Base-by-base conservation (phyloP, 108 stramenopile genomes). In the Nitzschia sp. region DNA sequence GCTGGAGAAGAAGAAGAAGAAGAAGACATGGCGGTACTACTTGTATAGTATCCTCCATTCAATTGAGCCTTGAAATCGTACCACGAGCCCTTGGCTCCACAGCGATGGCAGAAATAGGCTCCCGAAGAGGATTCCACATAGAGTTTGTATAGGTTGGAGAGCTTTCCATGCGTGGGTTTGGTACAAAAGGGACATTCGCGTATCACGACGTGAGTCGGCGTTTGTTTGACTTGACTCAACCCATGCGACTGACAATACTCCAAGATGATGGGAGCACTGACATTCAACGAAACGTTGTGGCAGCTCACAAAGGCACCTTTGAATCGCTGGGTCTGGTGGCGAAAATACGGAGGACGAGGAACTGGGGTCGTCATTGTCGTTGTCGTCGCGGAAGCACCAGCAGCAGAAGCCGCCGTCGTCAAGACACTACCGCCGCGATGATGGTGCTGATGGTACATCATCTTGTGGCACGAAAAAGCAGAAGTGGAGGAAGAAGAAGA, bases 31-130 rank as follows among this genome's bases (percentile, higher is more conserved):
- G 53, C 23, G 21, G 11, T 19, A n/a, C 31, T 31, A 19, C 13
- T 27, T 15, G 32, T 34, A 22, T 26, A 17, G 45, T 53, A 50
- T 29, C 70, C 85, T 26, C 89, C 87, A 29, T 78, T 75, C 23
- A 93, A 41, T 1, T 71, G 59, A n/a, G 75, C 73, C 76, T 94
- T 96, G 55, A 96, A 94, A 71, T 96, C 96, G 63, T 83, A 96
- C 97, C 97, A 97, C 35, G 80, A 82, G 0, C 97, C 97, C 8
- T 86, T 80, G 41, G 80, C 66, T 0, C 93, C 93, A 69, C 97
- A 97, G 25, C 97, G 85, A 80, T 96, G 95, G 78, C 97, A 97
- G 70, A 92, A 95, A 67, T 87, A 97, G 1, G 93, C 92, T n/a
- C 95, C 97, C 13, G 80, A 76, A 0, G 76, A 77, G 17, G 75